These are phyloP conservation scores for Termitomyces sp. DNA, from an alignment of 768 basidiomycete species.

Conservation along the genomic window DNA sequence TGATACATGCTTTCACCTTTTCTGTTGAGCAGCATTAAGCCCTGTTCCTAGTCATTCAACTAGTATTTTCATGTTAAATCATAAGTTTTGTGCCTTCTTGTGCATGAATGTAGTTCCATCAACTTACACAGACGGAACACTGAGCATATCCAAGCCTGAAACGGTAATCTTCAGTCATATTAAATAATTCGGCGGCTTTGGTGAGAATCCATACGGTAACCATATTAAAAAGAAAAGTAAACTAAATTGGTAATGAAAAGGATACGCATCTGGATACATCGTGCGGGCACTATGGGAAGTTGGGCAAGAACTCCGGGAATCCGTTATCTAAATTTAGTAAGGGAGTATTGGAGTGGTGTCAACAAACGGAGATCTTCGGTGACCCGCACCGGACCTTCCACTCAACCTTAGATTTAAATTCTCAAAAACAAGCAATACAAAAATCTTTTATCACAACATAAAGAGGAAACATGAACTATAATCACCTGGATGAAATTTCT, in stretches of 20 bases:
- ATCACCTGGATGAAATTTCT: background rate
- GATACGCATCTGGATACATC: background rate
- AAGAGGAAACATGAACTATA: too few relatives aligned
- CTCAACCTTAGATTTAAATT: too few relatives aligned
- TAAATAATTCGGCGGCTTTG: constrained; percentile 1
- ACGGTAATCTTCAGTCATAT: constrained; percentile 3
- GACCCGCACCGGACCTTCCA: background rate
- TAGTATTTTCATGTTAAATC: too few relatives aligned
- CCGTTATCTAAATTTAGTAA: background rate
- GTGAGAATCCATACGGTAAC: constrained; percentile 1
- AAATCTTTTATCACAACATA: too few relatives aligned
- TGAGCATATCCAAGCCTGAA: constrained; percentile 7
- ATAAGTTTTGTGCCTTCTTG: too few relatives aligned
- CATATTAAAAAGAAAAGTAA: background rate
- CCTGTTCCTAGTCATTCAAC: too few relatives aligned
- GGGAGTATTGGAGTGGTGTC: background rate
- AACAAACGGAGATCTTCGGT: background rate
- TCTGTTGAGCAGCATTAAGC: too few relatives aligned
- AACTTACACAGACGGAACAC: too few relatives aligned
- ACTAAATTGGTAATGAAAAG: background rate
- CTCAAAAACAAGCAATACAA: too few relatives aligned
- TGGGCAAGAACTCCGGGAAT: background rate
- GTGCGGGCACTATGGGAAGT: background rate
- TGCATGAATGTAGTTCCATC: too few relatives aligned
- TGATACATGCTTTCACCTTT: too few relatives aligned